These are phyloP conservation scores for Tolypocladium tundrense DNA, from an alignment of 2,329 filamentous ascomycete genomes.

Conservation along the genomic window DNA sequence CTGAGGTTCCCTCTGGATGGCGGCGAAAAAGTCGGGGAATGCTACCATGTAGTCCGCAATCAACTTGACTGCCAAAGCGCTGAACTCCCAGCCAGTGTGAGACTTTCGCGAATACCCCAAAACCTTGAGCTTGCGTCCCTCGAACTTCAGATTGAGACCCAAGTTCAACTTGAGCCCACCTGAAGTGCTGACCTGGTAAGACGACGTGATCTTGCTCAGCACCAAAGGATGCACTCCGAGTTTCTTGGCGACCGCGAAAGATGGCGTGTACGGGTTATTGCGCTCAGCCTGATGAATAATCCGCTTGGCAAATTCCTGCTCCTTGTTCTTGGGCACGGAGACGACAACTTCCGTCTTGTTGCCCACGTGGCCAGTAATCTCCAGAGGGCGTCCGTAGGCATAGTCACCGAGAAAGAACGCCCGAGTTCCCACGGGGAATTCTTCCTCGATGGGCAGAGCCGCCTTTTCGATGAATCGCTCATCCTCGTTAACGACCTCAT, in stretches of 20 bases:
- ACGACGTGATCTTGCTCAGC: conserved; percentile 91
- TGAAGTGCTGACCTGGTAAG: conserved; percentile 70
- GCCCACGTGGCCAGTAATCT: conserved; percentile 63
- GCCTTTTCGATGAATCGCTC: conserved; percentile 84
- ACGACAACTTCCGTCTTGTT: conserved; percentile 73
- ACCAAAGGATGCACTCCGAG: conserved; percentile 76
- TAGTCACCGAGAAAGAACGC: conserved; percentile 93
- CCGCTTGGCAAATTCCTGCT: conserved; percentile 69
- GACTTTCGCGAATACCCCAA: conserved; percentile 87
- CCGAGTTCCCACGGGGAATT: conserved; percentile 73
- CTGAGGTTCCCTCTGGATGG: conserved; percentile 74
- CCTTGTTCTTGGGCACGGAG: conserved; percentile 59
- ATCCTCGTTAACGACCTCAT: conserved; percentile 82
- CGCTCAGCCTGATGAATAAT: conserved; percentile 63
- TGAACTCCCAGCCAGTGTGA: conserved; percentile 90
- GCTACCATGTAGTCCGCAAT: conserved; percentile 83
- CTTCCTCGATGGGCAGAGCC: conserved; percentile 81
- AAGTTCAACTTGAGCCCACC: conserved; percentile 80
- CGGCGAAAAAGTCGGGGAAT: conserved; percentile 92
- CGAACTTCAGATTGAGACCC: conserved; percentile 93
- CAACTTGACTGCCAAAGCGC: conserved; percentile 68
- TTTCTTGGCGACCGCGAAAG: conserved; percentile 77
- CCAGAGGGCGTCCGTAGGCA: conserved; percentile 82
- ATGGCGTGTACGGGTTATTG: conserved; percentile 69
- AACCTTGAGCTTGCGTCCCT: conserved; percentile 90